These are phyloP conservation scores for Eucalyptus marginata DNA, from an alignment of 345 rosid species.

Conservation along the genomic window DNA sequence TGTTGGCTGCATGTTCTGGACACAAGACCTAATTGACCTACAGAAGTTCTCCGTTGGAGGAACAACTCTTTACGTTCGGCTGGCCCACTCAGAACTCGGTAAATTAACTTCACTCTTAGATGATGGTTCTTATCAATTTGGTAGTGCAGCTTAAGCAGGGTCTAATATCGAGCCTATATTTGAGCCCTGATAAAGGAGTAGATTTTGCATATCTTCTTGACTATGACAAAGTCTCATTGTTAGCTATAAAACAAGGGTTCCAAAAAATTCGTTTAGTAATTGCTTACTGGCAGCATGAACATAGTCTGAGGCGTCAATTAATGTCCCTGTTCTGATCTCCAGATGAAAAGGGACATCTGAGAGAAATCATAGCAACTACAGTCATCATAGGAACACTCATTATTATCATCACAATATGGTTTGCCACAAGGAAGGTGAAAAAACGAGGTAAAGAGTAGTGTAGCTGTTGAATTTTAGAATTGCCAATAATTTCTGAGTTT, in stretches of 20 bases:
- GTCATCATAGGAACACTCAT: not conserved
- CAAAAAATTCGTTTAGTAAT: not conserved
- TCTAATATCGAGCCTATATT: not conserved
- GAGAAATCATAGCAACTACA: not conserved
- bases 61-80: not conserved
- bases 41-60: not conserved
- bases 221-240: not conserved
- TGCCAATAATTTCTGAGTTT: not conserved
- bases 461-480: not conserved
- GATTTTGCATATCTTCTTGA: not conserved
- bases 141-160: not conserved
- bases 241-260: not conserved
- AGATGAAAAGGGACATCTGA: not conserved
- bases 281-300: not conserved
- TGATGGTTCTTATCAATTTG: not conserved
- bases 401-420: not conserved
- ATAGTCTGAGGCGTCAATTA: not conserved
- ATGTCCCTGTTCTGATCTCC: not conserved
- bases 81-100: slow-evolving; percentile 6
- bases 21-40: not conserved
- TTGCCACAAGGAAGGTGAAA: not conserved
- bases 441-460: not conserved
- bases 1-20: slow-evolving; percentile 10
- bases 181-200: not conserved
- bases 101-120: not conserved